These are phyloP conservation scores for Trichophyton mentagrophytes DNA, from an alignment of 2,329 filamentous ascomycete species.

Conservation along the genomic window DNA sequence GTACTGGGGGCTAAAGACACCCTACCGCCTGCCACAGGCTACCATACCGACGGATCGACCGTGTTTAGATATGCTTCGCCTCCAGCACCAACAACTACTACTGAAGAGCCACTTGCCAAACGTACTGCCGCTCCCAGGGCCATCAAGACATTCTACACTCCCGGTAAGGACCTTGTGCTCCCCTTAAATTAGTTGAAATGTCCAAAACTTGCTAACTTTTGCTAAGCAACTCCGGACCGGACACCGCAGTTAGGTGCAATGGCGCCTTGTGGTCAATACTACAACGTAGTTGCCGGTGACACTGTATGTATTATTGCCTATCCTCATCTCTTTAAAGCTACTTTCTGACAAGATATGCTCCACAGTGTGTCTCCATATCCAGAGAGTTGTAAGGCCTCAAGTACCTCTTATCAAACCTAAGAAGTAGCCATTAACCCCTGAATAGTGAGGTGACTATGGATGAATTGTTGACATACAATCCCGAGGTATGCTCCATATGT, in stretches of 20 bases:
- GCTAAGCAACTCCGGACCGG: slow-evolving; percentile 7
- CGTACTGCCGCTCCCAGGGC: not conserved
- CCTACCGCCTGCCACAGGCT: not conserved
- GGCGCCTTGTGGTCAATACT: slow-evolving; percentile 11
- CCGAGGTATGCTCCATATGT: slow-evolving; percentile 4
- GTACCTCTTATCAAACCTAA: not conserved
- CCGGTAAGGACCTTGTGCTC: not conserved
- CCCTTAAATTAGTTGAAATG: too few relatives aligned
- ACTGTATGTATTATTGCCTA: slow-evolving; percentile 9
- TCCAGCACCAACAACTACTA: not conserved
- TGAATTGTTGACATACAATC: slow-evolving; percentile 11
- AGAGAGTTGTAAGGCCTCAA: slow-evolving; percentile 9
- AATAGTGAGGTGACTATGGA: not conserved
- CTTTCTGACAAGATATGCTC: slow-evolving; percentile 1
- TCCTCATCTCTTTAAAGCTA: not conserved
- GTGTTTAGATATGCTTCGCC: not conserved
- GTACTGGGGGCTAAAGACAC: slow-evolving; percentile 2
- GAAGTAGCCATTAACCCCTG: not conserved
- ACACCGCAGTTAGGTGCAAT: slow-evolving; percentile 13
- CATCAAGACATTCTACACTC: not conserved
- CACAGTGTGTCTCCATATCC: slow-evolving; percentile 12
- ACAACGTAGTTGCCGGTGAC: slow-evolving; percentile 11
- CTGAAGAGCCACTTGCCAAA: not conserved
- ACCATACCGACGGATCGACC: not conserved
- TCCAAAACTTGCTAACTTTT: not conserved